Conservation (phyloP, 192 early-diverging fungal species). For the Chytriomyces confervae region DNA sequence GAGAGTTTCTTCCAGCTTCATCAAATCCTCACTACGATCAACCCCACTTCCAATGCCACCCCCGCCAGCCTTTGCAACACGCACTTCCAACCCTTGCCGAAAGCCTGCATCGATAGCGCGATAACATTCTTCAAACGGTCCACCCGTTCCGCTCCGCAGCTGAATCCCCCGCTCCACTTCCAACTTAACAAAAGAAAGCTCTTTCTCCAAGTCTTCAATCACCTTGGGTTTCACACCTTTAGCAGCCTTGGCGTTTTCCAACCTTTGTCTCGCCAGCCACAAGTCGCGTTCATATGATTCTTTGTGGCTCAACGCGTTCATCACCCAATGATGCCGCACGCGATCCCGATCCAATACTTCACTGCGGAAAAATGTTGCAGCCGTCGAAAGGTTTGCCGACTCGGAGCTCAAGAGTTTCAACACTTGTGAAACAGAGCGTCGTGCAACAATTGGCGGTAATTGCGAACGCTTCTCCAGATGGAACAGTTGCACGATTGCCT, state of each 20-base stretch:
- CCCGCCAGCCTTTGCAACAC: background rate
- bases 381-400: background rate
- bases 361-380: slow-evolving; percentile 3
- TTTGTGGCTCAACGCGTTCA: background rate
- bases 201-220: background rate
- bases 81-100: background rate
- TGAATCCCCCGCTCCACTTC: background rate
- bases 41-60: slow-evolving; percentile 24
- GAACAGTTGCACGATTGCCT: background rate
- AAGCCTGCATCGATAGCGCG: background rate
- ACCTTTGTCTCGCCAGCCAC: background rate
- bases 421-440: background rate
- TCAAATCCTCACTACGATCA: slow-evolving; percentile 13
- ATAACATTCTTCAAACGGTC: slow-evolving; percentile 12
- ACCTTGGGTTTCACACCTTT: background rate
- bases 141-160: background rate
- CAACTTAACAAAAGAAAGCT: too few species aligned
- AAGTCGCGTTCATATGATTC: background rate
- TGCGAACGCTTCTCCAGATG: background rate
- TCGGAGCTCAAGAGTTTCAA: background rate
- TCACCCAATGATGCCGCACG: background rate
- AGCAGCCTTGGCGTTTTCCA: slow-evolving; percentile 1
- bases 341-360: background rate
- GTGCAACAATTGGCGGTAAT: background rate
- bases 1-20: slow-evolving; percentile 8